A percentile compares a stretch with the other conserved stretches of the same genome.
Conservation (phyloP, 2,329 filamentous ascomycete species). For the Colletotrichum viniferum region DNA sequence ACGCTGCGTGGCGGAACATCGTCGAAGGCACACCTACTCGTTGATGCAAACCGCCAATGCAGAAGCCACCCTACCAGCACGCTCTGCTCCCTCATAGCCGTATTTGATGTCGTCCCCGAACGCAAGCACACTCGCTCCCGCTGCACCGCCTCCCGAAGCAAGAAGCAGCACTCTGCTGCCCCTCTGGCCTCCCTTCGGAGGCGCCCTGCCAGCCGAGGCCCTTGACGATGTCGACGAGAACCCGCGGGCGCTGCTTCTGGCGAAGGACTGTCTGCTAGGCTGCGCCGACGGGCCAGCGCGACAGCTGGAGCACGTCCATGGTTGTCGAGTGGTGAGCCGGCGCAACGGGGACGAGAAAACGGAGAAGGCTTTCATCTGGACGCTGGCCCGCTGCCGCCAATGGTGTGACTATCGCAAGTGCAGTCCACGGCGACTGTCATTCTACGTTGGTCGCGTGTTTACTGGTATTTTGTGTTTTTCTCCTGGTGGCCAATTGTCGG, state of each 20-base stretch:
- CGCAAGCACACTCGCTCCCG: constrained; percentile 52
- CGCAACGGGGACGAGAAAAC: constrained; percentile 39
- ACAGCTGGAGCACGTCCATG: constrained; percentile 53
- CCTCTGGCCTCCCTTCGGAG: constrained; percentile 8
- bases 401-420: constrained; percentile 4
- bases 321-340: constrained; percentile 38
- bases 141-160: constrained; percentile 55
- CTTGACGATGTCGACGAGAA: constrained; percentile 32
- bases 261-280: constrained; percentile 32
- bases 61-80: constrained; percentile 78
- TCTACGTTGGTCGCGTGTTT: background rate
- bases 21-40: constrained; percentile 61
- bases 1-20: constrained; percentile 27
- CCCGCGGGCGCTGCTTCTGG: constrained; percentile 21
- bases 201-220: background rate
- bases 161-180: constrained; percentile 43
- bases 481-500: background rate
- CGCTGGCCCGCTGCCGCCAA: constrained; percentile 19
- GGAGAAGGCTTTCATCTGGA: constrained; percentile 47
- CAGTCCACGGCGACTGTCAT: constrained; percentile 10
- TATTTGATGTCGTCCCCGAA: constrained; percentile 76
- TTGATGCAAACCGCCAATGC: constrained; percentile 84
- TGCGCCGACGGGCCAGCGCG: constrained; percentile 28
- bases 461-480: background rate
- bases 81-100: constrained; percentile 74